Conservation (phyloP, 164 flowering plant genomes). For the Nymphaea colorata region DNA sequence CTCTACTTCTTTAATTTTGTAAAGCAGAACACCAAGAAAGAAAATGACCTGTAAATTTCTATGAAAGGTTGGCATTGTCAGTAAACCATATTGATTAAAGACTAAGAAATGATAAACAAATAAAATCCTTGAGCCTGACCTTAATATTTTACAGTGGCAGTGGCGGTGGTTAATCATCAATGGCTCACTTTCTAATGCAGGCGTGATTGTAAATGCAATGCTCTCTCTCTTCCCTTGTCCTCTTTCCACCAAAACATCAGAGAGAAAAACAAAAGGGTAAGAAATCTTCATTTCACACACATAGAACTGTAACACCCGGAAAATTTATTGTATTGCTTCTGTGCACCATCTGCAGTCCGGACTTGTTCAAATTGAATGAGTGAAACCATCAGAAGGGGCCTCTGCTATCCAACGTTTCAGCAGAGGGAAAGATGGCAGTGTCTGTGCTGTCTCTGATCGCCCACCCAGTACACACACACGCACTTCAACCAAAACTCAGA, state of each 20-base stretch:
- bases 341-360: neutral
- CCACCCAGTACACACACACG: neutral
- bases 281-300: neutral
- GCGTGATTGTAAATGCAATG: conserved; percentile 81
- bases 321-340: neutral
- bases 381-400: neutral
- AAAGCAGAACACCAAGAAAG: neutral
- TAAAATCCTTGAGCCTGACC: neutral
- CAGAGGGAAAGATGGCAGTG: neutral
- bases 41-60: neutral
- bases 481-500: neutral
- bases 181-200: conserved; percentile 72
- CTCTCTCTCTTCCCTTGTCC: conserved; percentile 27
- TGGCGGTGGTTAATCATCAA: conserved; percentile 87
- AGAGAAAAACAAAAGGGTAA: neutral
- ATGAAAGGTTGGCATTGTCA: neutral
- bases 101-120: neutral
- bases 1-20: neutral
- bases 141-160: conserved; percentile 30
- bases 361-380: neutral
- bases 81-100: neutral
- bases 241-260: neutral
- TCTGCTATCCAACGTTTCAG: neutral
- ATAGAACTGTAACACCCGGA: neutral
- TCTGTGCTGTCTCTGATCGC: neutral